Percentiles rank a stretch among this genome's conserved stretches.
phyloP scores from a whole-genome alignment of 345 rosid species.

The Cardamine resedifolia region DNA sequence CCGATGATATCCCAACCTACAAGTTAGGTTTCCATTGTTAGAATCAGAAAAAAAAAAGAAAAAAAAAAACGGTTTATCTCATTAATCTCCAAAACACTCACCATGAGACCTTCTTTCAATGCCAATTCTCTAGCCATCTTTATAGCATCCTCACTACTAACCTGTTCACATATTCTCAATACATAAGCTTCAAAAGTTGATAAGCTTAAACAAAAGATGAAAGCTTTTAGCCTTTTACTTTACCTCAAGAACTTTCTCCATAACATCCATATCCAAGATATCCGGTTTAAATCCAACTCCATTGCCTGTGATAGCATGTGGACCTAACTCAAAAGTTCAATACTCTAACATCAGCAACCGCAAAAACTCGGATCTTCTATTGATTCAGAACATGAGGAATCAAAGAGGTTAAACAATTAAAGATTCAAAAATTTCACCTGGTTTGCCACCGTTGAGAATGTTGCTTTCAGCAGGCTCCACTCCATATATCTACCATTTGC shows the following conservation, averaged over 20 bases:
- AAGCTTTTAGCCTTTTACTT: not conserved
- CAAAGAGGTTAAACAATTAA: not conserved
- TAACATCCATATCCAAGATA: slow-evolving; percentile 88
- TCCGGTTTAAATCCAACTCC: slow-evolving; percentile 99
- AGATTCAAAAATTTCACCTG: slow-evolving; percentile 48
- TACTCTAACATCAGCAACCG: not conserved
- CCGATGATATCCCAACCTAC: slow-evolving; percentile 96
- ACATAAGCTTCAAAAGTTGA: slow-evolving; percentile 1
- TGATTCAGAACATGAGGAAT: not conserved
- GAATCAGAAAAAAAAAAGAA: not conserved
- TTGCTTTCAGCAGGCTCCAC: slow-evolving; percentile 98
- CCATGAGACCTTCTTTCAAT: slow-evolving; percentile 94
- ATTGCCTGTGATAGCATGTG: slow-evolving; percentile 90
- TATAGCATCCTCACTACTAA: slow-evolving; percentile 85
- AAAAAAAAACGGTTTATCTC: not conserved
- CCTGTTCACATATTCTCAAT: slow-evolving; percentile 45
- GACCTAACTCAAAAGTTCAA: slow-evolving; percentile 53
- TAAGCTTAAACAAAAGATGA: not conserved
- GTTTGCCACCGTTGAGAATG: slow-evolving; percentile 90
- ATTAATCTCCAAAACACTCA: slow-evolving; percentile 31
- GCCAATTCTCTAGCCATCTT: slow-evolving; percentile 96
- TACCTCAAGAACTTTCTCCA: slow-evolving; percentile 93
- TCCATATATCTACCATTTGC: slow-evolving; percentile 69
- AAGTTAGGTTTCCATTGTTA: slow-evolving; percentile 12
- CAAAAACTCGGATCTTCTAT: not conserved